These are phyloP conservation scores for Podosphaera aphanis DNA, from an alignment of 2,329 filamentous ascomycete genomes.

Conservation along the genomic window DNA sequence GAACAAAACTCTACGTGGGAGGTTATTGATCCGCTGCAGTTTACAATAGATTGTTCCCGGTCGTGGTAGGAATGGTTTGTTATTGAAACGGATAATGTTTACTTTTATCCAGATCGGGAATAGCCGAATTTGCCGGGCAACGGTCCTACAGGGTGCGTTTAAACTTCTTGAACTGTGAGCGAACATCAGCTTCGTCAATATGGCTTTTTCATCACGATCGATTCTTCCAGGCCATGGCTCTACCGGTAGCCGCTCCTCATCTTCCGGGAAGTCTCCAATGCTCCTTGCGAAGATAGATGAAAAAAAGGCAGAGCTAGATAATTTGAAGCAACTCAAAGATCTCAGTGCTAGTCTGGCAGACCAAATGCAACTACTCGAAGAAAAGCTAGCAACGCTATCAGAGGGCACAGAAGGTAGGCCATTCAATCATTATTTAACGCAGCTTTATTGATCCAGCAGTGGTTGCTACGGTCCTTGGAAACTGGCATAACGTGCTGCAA, in stretches of 20 bases:
- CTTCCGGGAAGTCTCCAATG: constrained; percentile 39
- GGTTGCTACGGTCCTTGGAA: constrained; percentile 62
- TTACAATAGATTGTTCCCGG: not conserved
- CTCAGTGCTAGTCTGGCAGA: constrained; percentile 55
- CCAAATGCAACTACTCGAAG: constrained; percentile 63
- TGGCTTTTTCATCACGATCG: constrained; percentile 33
- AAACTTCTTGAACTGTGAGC: too few species aligned
- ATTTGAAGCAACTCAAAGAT: constrained; percentile 52
- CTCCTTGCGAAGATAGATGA: constrained; percentile 58
- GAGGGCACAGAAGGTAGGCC: constrained; percentile 54
- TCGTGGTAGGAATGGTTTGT: not conserved
- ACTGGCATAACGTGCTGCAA: constrained; percentile 70
- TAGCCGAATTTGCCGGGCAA: not conserved
- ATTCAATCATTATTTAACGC: not conserved
- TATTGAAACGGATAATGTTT: constrained; percentile 9
- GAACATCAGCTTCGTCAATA: constrained; percentile 12
- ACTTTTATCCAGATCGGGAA: constrained; percentile 8
- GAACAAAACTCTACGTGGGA: not conserved
- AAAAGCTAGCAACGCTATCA: constrained; percentile 53
- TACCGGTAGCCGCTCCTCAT: constrained; percentile 24
- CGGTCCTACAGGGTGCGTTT: not conserved
- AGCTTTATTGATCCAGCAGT: constrained; percentile 23
- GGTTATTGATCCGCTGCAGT: not conserved
- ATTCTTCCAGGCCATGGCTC: constrained; percentile 42
- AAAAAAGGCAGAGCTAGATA: constrained; percentile 66